phyloP scores from a whole-genome alignment of 352 stramenopile species.

The Globisporangium paddicum region DNA sequence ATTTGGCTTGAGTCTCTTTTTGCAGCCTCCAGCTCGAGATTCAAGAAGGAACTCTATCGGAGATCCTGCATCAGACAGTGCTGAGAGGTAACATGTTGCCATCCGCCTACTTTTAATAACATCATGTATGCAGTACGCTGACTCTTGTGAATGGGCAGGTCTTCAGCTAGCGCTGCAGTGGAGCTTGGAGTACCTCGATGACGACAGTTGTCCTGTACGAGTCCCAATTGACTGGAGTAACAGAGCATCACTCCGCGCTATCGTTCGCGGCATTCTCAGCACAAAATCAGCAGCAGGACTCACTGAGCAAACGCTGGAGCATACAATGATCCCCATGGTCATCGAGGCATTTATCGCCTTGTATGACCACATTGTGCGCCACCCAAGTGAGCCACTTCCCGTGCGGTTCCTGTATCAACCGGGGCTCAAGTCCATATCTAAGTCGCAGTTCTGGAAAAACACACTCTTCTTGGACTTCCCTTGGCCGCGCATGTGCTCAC shows the following conservation, averaged over 20 bases:
- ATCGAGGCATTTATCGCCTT: constrained; percentile 42
- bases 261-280: constrained; percentile 40
- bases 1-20: neutral
- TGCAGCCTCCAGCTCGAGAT: constrained; percentile 38
- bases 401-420: constrained; percentile 38
- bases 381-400: constrained; percentile 38
- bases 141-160: constrained; percentile 14
- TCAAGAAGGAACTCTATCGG: constrained; percentile 25
- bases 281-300: constrained; percentile 26
- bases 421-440: constrained; percentile 15
- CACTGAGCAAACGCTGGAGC: constrained; percentile 6
- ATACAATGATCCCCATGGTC: constrained; percentile 29
- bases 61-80: constrained; percentile 23
- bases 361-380: constrained; percentile 26
- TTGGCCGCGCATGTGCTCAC: constrained; percentile 20
- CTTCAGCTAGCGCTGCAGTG: constrained; percentile 43
- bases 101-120: no score
- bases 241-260: constrained; percentile 21
- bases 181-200: constrained; percentile 40
- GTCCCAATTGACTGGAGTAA: constrained; percentile 45
- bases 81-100: constrained; percentile 19
- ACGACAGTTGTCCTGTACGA: constrained; percentile 34
- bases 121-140: neutral
- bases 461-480: constrained; percentile 35
- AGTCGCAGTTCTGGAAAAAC: constrained; percentile 39